Evolutionary conservation across 2,329 filamentous ascomycete species (phyloP).

Genomic region (Exophiala sp.): DNA sequence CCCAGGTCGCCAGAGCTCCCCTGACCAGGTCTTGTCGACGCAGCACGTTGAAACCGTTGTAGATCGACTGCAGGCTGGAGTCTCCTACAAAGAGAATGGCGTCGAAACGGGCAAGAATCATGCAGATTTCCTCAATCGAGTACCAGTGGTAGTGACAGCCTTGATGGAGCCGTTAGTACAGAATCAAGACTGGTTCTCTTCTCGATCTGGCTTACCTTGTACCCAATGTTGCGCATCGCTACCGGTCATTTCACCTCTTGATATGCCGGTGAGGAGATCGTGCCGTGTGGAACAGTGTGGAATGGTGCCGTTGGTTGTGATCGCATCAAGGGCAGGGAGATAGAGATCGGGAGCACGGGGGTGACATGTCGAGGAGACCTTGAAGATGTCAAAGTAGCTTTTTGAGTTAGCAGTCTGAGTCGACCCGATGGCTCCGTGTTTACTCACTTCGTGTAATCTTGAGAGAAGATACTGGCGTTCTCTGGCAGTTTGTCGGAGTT

Average conservation of each 20-base stretch:
- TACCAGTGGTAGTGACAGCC: slow-evolving; percentile 44
- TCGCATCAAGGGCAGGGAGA: slow-evolving; percentile 22
- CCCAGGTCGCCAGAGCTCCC: slow-evolving; percentile 38
- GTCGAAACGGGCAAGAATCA: slow-evolving; percentile 42
- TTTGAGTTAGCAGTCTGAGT: not conserved
- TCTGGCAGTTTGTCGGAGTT: slow-evolving; percentile 7
- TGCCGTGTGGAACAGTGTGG: slow-evolving; percentile 35
- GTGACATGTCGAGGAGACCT: slow-evolving; percentile 36
- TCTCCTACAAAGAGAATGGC: slow-evolving; percentile 41
- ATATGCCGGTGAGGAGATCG: slow-evolving; percentile 38
- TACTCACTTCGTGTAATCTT: slow-evolving; percentile 16
- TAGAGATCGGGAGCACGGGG: slow-evolving; percentile 36
- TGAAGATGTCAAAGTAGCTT: slow-evolving; percentile 36
- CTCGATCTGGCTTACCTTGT: slow-evolving; percentile 29
- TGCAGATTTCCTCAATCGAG: slow-evolving; percentile 39
- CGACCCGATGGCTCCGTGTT: not conserved
- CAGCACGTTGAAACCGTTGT: slow-evolving; percentile 43
- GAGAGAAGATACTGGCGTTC: slow-evolving; percentile 7
- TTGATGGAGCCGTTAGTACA: slow-evolving; percentile 3
- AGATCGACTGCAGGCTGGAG: slow-evolving; percentile 36
- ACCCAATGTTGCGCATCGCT: slow-evolving; percentile 37
- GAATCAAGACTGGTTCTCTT: not conserved
- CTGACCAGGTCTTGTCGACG: slow-evolving; percentile 38
- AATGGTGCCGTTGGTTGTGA: slow-evolving; percentile 18
- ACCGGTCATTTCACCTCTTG: slow-evolving; percentile 38